phyloP scores from a whole-genome alignment of 371 early-diverging fungal species.

The Apophysomyces variabilis region DNA sequence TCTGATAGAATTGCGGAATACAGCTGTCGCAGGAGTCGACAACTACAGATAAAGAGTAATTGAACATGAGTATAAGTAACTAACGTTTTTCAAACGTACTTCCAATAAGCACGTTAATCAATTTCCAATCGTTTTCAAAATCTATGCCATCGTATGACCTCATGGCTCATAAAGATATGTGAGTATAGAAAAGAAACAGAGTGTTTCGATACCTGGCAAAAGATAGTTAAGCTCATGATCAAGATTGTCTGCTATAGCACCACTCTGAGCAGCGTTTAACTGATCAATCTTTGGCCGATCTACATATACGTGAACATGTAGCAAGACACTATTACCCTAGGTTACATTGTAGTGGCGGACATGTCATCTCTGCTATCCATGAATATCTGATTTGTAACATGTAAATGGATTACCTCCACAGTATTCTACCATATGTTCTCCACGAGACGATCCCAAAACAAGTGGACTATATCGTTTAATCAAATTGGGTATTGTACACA shows the following conservation, averaged over 20 bases:
- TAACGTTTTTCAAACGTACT: constrained; percentile 36
- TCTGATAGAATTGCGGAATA: constrained; percentile 7
- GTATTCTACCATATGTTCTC: constrained; percentile 21
- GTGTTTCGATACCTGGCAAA: constrained; percentile 27
- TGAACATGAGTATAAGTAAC: background rate
- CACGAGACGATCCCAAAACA: constrained; percentile 31
- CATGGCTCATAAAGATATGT: constrained; percentile 18
- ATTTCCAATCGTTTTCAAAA: constrained; percentile 40
- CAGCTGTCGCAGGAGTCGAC: constrained; percentile 20
- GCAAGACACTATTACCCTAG: background rate
- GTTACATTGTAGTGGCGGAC: background rate
- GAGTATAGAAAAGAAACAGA: constrained; percentile 29
- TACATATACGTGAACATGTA: background rate
- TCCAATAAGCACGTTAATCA: constrained; percentile 49
- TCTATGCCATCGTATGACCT: constrained; percentile 20
- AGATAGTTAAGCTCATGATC: constrained; percentile 43
- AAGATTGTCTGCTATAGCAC: constrained; percentile 39
- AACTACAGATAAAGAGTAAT: constrained; percentile 1
- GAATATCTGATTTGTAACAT: constrained; percentile 21
- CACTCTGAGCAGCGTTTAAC: constrained; percentile 51
- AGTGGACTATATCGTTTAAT: constrained; percentile 26
- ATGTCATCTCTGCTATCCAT: constrained; percentile 15
- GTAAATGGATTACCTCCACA: constrained; percentile 25
- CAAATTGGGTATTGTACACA: constrained; percentile 31
- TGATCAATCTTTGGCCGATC: constrained; percentile 20